Evolutionary conservation across 345 rosid species (phyloP), one percentile per base, ranked within the genome.

Genomic region (Lepidium sativum): DNA sequence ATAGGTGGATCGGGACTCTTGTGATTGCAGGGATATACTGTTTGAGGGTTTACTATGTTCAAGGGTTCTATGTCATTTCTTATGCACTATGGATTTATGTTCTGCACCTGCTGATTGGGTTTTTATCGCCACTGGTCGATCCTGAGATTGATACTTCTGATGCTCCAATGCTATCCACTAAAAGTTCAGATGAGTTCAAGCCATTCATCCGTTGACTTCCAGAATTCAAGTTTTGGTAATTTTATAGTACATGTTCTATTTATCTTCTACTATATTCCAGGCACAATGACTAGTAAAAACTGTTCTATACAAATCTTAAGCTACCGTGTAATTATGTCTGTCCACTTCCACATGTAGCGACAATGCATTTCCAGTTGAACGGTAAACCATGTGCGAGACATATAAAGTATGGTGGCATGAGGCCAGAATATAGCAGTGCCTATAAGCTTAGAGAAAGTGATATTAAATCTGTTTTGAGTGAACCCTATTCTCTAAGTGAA

Each of bases 161-260:
- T 67, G 95, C 90, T 56, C 83, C 96, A 43, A 37, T 74, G 37
- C 66, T 91, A 58, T 96, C 98, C 0, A 91, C 96, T 2, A 91
- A 83, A 77, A 89, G 88, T 52, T 91, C 98, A 21, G 95, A 91
- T 71, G 98, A 91, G 75, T 91, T 91, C 81, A 88, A 83, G 81
- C 96, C 96, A 0, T 91, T 88, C 68, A 88, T 91, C 63, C 89
- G 96, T 33, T 81, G 97, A 29, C 95, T 91, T 48, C 98, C 98
- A 0, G 96, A 91, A 85, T 88, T 91, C 44, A 91, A 91, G 71
- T 91, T 88, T 81, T 91, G 96, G 96, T 91, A 84, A 80, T 35
- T 18, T 32, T 54, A 40, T 40, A 18, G 10, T 17, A 16, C 12
- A 5, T 0, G 9, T 41, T 54, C 15, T 11, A 7, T 54, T 2